Evolutionary conservation across 805 yeast species (phyloP).

Genomic region (Yarrowia hollandica): DNA sequence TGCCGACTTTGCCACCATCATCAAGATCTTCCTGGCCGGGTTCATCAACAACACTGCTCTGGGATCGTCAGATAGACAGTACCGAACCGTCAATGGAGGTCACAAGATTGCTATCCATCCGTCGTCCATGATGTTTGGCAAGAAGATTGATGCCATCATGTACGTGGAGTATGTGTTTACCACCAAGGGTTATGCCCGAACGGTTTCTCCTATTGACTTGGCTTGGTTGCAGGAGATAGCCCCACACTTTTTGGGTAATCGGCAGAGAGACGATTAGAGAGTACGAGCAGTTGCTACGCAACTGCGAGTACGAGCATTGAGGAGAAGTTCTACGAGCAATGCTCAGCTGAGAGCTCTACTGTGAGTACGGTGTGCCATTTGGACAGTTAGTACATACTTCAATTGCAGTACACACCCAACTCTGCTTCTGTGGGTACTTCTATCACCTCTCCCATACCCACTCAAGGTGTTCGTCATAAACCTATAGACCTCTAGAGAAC

Average conservation of each 20-base stretch:
- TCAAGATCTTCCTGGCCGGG: slow-evolving; percentile 81
- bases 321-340: no score
- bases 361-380: no score
- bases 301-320: not conserved
- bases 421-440: no score
- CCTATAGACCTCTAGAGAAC: no score
- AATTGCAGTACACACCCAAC: no score
- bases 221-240: slow-evolving; percentile 85
- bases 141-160: slow-evolving; percentile 81
- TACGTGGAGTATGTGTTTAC: slow-evolving; percentile 94
- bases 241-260: slow-evolving; percentile 56
- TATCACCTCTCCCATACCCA: no score
- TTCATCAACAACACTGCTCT: slow-evolving; percentile 87
- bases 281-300: not conserved
- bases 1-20: slow-evolving; percentile 40
- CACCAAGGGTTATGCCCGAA: slow-evolving; percentile 87
- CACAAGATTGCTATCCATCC: slow-evolving; percentile 89
- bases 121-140: slow-evolving; percentile 82
- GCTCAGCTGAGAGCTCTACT: not conserved
- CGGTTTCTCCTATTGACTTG: slow-evolving; percentile 76
- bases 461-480: no score
- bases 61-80: slow-evolving; percentile 92
- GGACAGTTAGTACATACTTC: no score
- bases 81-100: slow-evolving; percentile 75
- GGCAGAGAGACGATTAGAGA: slow-evolving; percentile 6